These are phyloP conservation scores for Penicillium sp. DNA, from an alignment of 2,329 filamentous ascomycete genomes.

Conservation along the genomic window DNA sequence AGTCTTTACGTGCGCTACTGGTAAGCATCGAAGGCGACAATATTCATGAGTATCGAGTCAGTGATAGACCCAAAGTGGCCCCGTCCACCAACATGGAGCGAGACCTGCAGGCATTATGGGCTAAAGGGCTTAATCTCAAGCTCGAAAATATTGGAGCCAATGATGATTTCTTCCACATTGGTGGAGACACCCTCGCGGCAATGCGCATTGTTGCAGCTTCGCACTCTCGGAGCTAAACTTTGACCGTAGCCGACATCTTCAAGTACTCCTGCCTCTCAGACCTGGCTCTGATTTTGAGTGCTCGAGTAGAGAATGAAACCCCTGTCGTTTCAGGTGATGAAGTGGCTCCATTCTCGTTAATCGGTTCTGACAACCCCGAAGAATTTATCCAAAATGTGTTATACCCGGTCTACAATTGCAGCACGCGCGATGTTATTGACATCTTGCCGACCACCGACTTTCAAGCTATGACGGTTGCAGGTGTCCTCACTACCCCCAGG, in stretches of 20 bases:
- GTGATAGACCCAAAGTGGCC: background rate
- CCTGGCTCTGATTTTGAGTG: too few relatives aligned
- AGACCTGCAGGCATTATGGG: background rate
- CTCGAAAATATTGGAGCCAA: background rate
- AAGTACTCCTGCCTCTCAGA: background rate
- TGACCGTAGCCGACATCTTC: constrained; percentile 10
- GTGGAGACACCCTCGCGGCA: constrained; percentile 11
- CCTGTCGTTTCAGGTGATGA: too few relatives aligned
- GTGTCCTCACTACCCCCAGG: too few relatives aligned
- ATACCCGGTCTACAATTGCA: too few relatives aligned
- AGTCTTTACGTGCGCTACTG: background rate
- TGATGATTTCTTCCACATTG: constrained; percentile 10
- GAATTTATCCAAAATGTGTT: too few relatives aligned
- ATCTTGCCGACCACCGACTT: too few relatives aligned
- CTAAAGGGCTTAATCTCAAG: background rate
- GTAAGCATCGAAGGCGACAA: too few relatives aligned
- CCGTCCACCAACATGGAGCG: background rate
- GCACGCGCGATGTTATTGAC: too few relatives aligned
- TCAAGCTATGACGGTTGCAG: too few relatives aligned
- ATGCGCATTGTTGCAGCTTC: constrained; percentile 5
- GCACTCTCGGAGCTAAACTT: background rate
- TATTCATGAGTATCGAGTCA: background rate
- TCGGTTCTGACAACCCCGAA: too few relatives aligned
- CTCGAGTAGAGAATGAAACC: too few relatives aligned
- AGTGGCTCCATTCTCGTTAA: too few relatives aligned